phyloP scores from a whole-genome alignment of 192 early-diverging fungal species.

The Coemansia sp. region DNA sequence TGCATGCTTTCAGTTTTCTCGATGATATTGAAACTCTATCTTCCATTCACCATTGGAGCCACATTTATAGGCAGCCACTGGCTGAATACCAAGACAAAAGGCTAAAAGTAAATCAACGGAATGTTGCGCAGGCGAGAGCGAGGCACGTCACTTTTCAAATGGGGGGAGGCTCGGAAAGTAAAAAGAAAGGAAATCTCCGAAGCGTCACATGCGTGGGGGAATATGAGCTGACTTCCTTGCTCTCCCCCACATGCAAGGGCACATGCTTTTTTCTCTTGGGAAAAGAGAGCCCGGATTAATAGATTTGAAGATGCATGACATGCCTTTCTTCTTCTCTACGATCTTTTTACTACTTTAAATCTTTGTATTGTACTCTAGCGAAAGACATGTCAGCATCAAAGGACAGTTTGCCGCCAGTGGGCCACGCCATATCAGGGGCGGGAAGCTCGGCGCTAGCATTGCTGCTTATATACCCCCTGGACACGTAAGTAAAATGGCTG shows the following conservation, averaged over 20 bases:
- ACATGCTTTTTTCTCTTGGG: background rate
- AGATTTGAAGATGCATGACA: background rate
- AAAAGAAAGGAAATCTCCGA: background rate
- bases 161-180: background rate
- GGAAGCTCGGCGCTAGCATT: slow-evolving; percentile 90
- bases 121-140: background rate
- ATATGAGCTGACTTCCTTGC: background rate
- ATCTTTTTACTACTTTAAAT: background rate
- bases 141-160: background rate
- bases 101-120: background rate
- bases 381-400: slow-evolving; percentile 15
- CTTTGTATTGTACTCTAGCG: background rate
- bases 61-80: background rate
- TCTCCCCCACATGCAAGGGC: slow-evolving; percentile 1
- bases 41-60: background rate
- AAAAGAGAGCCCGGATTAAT: background rate
- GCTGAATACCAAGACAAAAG: background rate
- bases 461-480: slow-evolving; percentile 89
- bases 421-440: slow-evolving; percentile 89
- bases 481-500: slow-evolving; percentile 55
- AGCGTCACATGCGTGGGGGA: slow-evolving; percentile 7
- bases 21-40: background rate
- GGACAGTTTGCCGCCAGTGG: slow-evolving; percentile 72
- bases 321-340: slow-evolving; percentile 6
- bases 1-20: background rate